Evolutionary conservation across 495 filamentous ascomycete species (phyloP), one percentile per base, ranked within the genome.

Genomic region (Hypoxylon intermedium): DNA sequence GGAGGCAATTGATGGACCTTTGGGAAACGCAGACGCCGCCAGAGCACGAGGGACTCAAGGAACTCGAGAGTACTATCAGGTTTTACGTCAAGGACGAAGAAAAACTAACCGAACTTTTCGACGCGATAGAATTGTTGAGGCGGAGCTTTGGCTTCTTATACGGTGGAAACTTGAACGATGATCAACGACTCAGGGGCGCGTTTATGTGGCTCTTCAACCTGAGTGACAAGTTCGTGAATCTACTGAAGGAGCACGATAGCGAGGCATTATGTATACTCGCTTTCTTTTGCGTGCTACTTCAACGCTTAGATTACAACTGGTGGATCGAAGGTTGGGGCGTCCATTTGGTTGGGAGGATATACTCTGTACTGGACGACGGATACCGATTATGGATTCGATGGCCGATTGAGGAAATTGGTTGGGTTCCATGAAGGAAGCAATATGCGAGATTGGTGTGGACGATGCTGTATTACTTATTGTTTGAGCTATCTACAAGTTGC

Each of bases 331-430:
- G 73, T 1, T 78, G 72, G 63, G 72, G 72, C 12, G 40, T 67
- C 33, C 75, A 75, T 44, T 48, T 77, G 9, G 69, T 79, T 9
- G 49, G 44, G 16, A 67, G 63, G 20, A 77, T 79, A 48, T 75
- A 72, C 26, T 30, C 65, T 12, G 45, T 60, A 20, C 44, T 79
- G 6, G 69, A 75, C 56, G 67, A 72, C n/a, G 68, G 74, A 48
- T 69, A 78, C 57, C 67, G 72, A 20, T 61, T 70, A 36, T 78
- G 74, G 76, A 67, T 78, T 19, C 68, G 65, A 56, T 76, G 76
- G 75, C 74, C 76, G 0, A 72, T 77, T 20, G 68, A 78, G 37
- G 72, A 78, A 36, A 60, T 76, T 12, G 75, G 75, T 1, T 78
- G 76, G 76, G 63, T 55, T 16, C 67, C 67, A 42, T 40, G 30